Base-by-base conservation (phyloP, 2,329 filamentous ascomycete genomes). In the Neofusicoccum umdonicola region DNA sequence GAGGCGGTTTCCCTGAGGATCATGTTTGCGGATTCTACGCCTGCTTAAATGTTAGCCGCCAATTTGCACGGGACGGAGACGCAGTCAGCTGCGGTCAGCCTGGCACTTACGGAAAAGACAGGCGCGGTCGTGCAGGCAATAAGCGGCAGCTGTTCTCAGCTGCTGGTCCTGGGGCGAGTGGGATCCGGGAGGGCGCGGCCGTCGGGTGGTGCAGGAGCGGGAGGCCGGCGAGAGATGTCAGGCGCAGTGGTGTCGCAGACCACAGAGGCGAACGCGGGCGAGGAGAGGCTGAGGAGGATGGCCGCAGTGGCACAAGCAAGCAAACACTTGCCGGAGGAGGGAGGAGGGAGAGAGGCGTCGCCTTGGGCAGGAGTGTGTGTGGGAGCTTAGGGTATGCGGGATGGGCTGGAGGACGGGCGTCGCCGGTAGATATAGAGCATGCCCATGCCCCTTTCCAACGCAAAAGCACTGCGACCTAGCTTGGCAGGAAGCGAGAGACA, bases 1-100 rank as follows among this genome's bases (percentile, higher is more conserved):
- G 75, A 71, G 67, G 75, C 71, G 64, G 74, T 74, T 66, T 78
- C 76, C 74, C 76, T 74, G 73, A 76, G 69, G 69, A 81, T 80
- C 79, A 81, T 80, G 62, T 66, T 75, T 71, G 52, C 17, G 56
- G 54, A 65, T 66, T 65, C 48, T 27, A 31, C n/a, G 68, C 66
- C 70, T 74, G 67, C 62, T 73, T 74, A 72, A 74, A 74, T 35
- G 45, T 65, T 41, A 65, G 63, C 63, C 13, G 8, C 13, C 34
- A 17, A 17, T 7, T 58, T 69, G 71, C 22, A 31, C 39, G 27
- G 37, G 13, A 3, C 13, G 37, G 31, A 48, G 60, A 65, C 22
- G 66, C 61, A 27, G 63, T 56, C 57, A 54, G 65, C 67, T 47
- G 66, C 51, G 62, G 63, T 48, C 54, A 47, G 66, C 50, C 37